Conservation (phyloP, 495 filamentous ascomycete species). For the Hamigera avellanea region DNA sequence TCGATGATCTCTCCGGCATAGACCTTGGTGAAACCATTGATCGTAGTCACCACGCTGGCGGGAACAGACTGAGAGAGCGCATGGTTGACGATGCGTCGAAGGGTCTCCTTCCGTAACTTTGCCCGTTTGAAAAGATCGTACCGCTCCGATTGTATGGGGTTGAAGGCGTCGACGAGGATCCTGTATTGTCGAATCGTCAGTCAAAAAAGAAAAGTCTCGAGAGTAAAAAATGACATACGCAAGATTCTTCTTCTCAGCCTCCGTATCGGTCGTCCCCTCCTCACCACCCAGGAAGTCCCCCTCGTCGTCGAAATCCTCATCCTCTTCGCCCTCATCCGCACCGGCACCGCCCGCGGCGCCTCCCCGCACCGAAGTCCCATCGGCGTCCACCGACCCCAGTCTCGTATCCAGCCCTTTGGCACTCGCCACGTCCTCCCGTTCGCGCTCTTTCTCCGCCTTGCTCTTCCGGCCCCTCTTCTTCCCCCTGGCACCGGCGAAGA, state of each 20-base stretch:
- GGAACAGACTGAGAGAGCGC: constrained; percentile 82
- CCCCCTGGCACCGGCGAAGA: constrained; percentile 31
- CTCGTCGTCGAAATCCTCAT: constrained; percentile 54
- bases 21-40: constrained; percentile 72
- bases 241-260: constrained; percentile 58
- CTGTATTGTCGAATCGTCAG: constrained; percentile 20
- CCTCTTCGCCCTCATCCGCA: constrained; percentile 45
- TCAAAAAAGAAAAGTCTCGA: constrained; percentile 1
- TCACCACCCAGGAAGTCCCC: constrained; percentile 50
- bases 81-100: constrained; percentile 68
- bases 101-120: constrained; percentile 52
- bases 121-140: constrained; percentile 63
- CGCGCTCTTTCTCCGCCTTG: constrained; percentile 40
- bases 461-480: constrained; percentile 58
- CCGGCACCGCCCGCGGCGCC: constrained; percentile 24
- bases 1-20: constrained; percentile 79
- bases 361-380: constrained; percentile 31
- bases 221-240: constrained; percentile 29
- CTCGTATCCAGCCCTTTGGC: constrained; percentile 31
- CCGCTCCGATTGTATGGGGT: constrained; percentile 53
- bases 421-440: constrained; percentile 8
- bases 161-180: constrained; percentile 60
- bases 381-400: constrained; percentile 27
- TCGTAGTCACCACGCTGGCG: constrained; percentile 61
- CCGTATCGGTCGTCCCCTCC: constrained; percentile 50